These are phyloP conservation scores for Venturia oleaginea DNA, from an alignment of 2,329 filamentous ascomycete species.

Conservation along the genomic window DNA sequence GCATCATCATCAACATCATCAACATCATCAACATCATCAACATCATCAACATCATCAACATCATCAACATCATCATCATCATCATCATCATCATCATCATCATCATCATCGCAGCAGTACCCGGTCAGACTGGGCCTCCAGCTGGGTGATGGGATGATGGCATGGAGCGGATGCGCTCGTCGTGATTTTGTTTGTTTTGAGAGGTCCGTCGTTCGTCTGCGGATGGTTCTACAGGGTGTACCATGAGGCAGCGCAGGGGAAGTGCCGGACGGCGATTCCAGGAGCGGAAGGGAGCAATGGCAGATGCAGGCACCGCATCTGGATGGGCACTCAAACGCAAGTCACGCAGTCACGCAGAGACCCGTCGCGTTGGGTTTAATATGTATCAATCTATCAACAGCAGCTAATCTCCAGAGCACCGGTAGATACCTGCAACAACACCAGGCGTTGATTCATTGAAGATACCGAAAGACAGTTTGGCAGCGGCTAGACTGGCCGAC, in stretches of 20 bases:
- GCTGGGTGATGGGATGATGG: background rate
- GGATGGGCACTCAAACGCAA: too few species aligned
- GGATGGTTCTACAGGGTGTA: background rate
- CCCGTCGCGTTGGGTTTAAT: too few species aligned
- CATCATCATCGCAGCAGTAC: background rate
- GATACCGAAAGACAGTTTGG: background rate
- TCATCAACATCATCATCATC: background rate
- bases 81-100: background rate
- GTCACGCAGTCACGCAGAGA: too few species aligned
- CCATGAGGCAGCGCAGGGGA: background rate
- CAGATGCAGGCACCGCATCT: too few species aligned
- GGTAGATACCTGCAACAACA: too few species aligned
- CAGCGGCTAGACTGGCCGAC: background rate
- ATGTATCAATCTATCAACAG: too few species aligned
- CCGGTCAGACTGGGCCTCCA: background rate
- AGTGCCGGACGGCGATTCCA: background rate
- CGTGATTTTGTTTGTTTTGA: conserved; percentile 2
- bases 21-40: background rate
- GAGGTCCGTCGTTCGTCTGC: conserved; percentile 1
- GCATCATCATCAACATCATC: background rate
- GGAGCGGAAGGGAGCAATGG: background rate
- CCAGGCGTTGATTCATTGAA: background rate
- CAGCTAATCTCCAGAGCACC: too few species aligned
- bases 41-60: too few species aligned
- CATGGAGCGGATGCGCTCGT: background rate